These are phyloP conservation scores for Citrus maxima DNA, from an alignment of 345 rosid genomes.

Conservation along the genomic window DNA sequence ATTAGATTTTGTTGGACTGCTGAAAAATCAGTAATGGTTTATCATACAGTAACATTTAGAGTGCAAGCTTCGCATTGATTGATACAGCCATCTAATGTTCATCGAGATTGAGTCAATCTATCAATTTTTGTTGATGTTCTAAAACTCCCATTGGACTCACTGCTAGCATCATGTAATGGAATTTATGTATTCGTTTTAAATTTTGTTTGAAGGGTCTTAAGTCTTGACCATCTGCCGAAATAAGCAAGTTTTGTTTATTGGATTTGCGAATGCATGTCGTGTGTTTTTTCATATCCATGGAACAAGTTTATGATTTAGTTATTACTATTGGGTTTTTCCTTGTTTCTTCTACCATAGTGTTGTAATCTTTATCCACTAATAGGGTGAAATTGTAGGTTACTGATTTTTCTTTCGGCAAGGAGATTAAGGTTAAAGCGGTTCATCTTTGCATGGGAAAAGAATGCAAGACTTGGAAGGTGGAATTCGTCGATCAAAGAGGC, in stretches of 20 bases:
- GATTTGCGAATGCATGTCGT: background rate
- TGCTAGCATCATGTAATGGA: background rate
- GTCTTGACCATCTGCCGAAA: background rate
- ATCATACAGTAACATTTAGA: background rate
- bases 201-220: background rate
- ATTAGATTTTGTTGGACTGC: background rate
- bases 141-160: background rate
- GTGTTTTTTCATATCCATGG: background rate
- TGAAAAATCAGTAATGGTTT: background rate
- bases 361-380: background rate
- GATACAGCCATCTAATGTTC: background rate
- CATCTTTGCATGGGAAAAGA: conserved; percentile 36
- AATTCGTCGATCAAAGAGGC: conserved; percentile 41
- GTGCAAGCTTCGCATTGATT: background rate
- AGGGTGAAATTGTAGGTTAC: background rate
- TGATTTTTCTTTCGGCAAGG: background rate
- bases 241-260: background rate
- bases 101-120: background rate
- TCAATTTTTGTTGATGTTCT: background rate
- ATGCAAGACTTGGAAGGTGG: conserved; percentile 43
- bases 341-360: background rate
- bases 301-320: no score
- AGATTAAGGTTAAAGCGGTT: conserved; percentile 12
- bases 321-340: background rate
- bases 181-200: background rate